Conservation (phyloP, 176 grass and related monocot genomes). For the Oryza glaberrima region DNA sequence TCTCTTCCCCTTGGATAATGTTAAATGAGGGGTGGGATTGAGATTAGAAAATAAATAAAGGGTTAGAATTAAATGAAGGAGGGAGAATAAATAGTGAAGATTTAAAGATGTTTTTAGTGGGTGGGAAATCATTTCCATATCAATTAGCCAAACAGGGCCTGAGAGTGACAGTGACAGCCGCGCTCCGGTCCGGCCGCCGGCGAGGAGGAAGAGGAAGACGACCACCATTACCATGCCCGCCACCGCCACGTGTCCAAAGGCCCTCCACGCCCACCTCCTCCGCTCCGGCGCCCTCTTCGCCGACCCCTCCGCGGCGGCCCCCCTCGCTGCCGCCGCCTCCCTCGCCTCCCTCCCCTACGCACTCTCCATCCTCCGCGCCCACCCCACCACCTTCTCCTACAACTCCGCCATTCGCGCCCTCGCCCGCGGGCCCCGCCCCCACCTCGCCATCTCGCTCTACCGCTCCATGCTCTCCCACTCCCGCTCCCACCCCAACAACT, state of each 20-base stretch:
- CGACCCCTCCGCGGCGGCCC: slow-evolving; percentile 36
- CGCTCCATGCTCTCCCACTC: slow-evolving; percentile 42
- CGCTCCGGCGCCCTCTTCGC: slow-evolving; percentile 35
- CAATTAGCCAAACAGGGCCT: no score
- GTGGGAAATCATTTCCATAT: no score
- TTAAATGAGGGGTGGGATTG: no score
- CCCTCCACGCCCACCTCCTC: slow-evolving; percentile 44
- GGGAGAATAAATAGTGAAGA: no score
- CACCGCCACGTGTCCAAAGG: not conserved
- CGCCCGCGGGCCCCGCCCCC: slow-evolving; percentile 37
- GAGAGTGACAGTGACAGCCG: no score
- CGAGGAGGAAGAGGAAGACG: not conserved
- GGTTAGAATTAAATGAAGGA: no score
- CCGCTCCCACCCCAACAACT: slow-evolving; percentile 45
- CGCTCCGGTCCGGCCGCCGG: not conserved
- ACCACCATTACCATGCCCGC: no score
- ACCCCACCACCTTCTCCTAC: slow-evolving; percentile 41
- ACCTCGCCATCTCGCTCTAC: slow-evolving; percentile 38
- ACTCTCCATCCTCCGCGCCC: slow-evolving; percentile 38
- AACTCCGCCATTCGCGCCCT: slow-evolving; percentile 51
- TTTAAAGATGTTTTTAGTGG: no score
- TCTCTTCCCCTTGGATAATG: no score
- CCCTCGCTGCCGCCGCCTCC: slow-evolving; percentile 33
- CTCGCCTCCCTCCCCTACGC: slow-evolving; percentile 46
- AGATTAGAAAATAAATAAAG: no score